Percentiles rank a stretch among this genome's conserved stretches.
Conservation (phyloP, 768 basidiomycete genomes). For the Tephrocybe sp. region DNA sequence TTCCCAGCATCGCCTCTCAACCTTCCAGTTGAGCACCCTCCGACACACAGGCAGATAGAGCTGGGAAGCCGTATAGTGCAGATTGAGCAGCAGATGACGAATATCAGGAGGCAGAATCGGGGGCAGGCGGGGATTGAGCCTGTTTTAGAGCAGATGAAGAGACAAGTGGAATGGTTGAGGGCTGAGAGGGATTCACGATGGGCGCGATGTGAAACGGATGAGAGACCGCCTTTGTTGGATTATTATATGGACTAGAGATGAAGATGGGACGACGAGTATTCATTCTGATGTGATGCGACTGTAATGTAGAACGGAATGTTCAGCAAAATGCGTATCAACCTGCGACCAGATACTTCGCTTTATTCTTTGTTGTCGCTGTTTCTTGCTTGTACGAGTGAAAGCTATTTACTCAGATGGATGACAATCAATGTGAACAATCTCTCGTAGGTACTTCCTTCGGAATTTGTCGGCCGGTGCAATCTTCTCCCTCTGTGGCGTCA, state of each 20-base stretch:
- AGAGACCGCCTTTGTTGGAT: slow-evolving; percentile 3
- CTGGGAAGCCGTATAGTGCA: slow-evolving; percentile 7
- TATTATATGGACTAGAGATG: slow-evolving; percentile 3
- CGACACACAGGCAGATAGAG: slow-evolving; percentile 10
- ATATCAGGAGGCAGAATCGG: slow-evolving; percentile 7
- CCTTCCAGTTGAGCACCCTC: neutral
- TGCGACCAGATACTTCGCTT: too few relatives aligned
- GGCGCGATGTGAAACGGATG: slow-evolving; percentile 11
- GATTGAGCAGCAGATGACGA: slow-evolving; percentile 12
- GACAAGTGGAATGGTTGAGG: slow-evolving; percentile 14
- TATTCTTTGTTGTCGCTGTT: too few relatives aligned
- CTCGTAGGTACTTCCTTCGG: too few relatives aligned
- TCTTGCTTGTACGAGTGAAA: too few relatives aligned
- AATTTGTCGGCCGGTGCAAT: too few relatives aligned
- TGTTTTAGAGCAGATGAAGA: slow-evolving; percentile 10
- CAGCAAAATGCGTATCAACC: too few relatives aligned
- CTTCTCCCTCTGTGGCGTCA: too few relatives aligned
- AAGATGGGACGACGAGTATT: neutral
- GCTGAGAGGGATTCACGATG: slow-evolving; percentile 8
- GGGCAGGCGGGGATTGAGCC: slow-evolving; percentile 1
- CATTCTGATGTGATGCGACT: too few relatives aligned
- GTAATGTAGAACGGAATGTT: too few relatives aligned
- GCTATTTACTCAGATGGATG: too few relatives aligned
- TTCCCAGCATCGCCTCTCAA: neutral
- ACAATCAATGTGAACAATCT: too few relatives aligned